These are phyloP conservation scores for Wallacemonas collosoma DNA, from an alignment of 208 protist species.

Conservation along the genomic window DNA sequence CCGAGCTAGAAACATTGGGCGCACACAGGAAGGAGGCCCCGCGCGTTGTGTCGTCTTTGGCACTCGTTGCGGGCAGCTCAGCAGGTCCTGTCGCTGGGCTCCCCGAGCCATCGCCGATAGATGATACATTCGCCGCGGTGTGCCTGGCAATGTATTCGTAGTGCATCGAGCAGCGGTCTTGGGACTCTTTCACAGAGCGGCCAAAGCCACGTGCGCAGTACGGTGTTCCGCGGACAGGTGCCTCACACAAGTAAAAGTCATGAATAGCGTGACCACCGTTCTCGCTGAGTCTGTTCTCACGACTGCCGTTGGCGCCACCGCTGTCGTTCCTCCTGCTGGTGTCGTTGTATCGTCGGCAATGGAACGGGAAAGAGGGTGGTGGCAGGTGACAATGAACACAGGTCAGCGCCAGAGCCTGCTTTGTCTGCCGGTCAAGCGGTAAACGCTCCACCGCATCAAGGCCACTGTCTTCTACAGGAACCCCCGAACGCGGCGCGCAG, in stretches of 20 bases:
- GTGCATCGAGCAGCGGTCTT: slow-evolving; percentile 72
- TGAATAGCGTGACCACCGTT: no score
- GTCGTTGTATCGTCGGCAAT: slow-evolving; percentile 38
- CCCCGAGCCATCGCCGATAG: no score
- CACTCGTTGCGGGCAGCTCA: no score
- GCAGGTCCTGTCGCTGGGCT: no score
- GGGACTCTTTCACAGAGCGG: slow-evolving; percentile 30
- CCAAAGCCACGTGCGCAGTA: slow-evolving; percentile 65
- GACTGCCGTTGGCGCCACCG: no score
- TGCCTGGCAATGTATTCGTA: slow-evolving; percentile 60
- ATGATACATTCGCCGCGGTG: neutral
- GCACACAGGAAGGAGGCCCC: neutral
- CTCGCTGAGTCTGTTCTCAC: no score
- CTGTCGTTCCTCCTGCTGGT: slow-evolving; percentile 19
- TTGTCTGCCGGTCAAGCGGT: slow-evolving; percentile 35
- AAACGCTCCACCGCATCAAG: slow-evolving; percentile 27
- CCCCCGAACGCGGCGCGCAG: slow-evolving; percentile 25
- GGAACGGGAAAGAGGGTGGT: slow-evolving; percentile 38
- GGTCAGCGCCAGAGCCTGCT: slow-evolving; percentile 26
- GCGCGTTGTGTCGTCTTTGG: neutral
- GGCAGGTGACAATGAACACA: slow-evolving; percentile 53
- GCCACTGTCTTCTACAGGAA: slow-evolving; percentile 33
- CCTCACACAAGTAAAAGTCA: slow-evolving; percentile 39
- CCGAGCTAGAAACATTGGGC: neutral
- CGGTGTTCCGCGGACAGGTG: slow-evolving; percentile 63